Base-by-base conservation (phyloP, 371 early-diverging fungal genomes). In the Zychaea mexicana region DNA sequence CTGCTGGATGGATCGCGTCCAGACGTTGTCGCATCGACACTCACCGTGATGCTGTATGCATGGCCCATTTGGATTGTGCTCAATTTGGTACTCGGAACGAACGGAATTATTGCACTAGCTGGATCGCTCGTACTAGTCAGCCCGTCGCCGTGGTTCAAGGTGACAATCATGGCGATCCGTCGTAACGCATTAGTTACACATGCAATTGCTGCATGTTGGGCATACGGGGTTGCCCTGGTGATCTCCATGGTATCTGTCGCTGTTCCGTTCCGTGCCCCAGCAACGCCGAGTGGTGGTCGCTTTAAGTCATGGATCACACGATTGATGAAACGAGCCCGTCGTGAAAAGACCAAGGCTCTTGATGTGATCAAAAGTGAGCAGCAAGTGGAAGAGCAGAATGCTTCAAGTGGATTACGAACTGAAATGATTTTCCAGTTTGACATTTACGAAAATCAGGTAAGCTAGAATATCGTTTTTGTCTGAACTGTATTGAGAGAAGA, bases 341-440 rank as follows among this genome's bases (percentile, higher is more conserved):
- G 38, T 0, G 69, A 73, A 27, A 73, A 70, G 39, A 24, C 46
- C 46, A 72, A 67, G 24, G 72, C 74, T 32, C 12, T 69, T 17
- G 19, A 64, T n/a, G 21, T 45, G 0, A 19, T 69, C 8, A 24
- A 66, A 2, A 57, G 53, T 45, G 12, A 52, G 33, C 33, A 64
- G 7, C 21, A 26, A 33, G 57, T 22, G 19, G 32, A 38, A 33
- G 60, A 64, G 6, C 33, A 42, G n/a, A 60, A 62, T 49, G 21
- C 39, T 13, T 31, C 39, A 1, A 28, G 30, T 15, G 70, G 72
- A 10, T 60, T 49, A 30, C 67, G 70, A 9, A 76, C 63, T 26
- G 81, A 81, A 39, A 73, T 81, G 76, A 64, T 77, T 0, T 81
- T 81, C 42, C 78, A 81, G 31, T 81, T 81, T 61, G 81, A 81